Conservation (phyloP, 2,329 filamentous ascomycete species). For the Trichoderma sp. region DNA sequence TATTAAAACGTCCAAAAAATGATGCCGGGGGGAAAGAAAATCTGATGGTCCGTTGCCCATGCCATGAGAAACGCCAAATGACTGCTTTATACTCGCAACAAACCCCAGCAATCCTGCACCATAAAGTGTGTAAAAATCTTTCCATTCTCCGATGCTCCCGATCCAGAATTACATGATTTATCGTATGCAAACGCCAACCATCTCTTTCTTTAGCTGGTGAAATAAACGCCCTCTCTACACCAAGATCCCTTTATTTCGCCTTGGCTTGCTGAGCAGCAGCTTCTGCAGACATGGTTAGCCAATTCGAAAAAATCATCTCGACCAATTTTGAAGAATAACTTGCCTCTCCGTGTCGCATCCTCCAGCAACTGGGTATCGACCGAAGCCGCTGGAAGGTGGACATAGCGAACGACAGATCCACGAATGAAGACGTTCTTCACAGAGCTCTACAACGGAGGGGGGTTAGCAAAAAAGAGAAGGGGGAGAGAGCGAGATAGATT, state of each 20-base stretch:
- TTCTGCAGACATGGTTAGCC: slow-evolving; percentile 43
- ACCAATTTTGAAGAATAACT: slow-evolving; percentile 26
- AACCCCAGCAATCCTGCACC: slow-evolving; percentile 12
- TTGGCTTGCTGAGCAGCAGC: slow-evolving; percentile 60
- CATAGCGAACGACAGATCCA: slow-evolving; percentile 89
- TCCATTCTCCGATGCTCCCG: slow-evolving; percentile 22
- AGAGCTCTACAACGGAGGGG: slow-evolving; percentile 52
- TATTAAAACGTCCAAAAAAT: slow-evolving; percentile 18
- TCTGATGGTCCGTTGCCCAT: slow-evolving; percentile 33
- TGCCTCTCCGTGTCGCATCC: slow-evolving; percentile 87
- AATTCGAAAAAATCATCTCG: not conserved
- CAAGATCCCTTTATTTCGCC: slow-evolving; percentile 46
- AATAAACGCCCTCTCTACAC: slow-evolving; percentile 23
- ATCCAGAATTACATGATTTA: slow-evolving; percentile 12
- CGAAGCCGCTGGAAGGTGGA: slow-evolving; percentile 78
- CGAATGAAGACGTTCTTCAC: slow-evolving; percentile 97
- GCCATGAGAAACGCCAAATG: slow-evolving; percentile 31
- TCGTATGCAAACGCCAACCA: not conserved
- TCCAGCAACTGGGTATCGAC: slow-evolving; percentile 87
- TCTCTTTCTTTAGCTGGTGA: not conserved
- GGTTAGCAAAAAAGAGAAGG: not conserved
- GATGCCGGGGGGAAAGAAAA: slow-evolving; percentile 5
- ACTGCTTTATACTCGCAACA: slow-evolving; percentile 19
- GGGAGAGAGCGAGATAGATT: too few relatives aligned
- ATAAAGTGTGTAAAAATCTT: slow-evolving; percentile 11